Evolutionary conservation across 768 basidiomycete species (phyloP).

Genomic region (Lactarius trivialis): DNA sequence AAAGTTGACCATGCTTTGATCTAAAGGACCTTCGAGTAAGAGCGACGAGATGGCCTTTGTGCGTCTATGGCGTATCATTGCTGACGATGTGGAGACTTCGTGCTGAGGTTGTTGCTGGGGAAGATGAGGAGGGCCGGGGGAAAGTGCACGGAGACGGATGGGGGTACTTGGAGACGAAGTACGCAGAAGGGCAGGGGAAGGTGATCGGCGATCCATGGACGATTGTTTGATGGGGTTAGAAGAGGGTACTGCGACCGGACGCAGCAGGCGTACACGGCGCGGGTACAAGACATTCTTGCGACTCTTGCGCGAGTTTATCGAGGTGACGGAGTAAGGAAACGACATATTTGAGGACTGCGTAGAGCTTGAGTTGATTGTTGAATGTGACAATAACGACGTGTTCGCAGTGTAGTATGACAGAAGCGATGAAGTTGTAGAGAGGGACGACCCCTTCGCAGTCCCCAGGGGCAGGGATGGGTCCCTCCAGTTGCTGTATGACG

Average conservation of each 20-base stretch:
- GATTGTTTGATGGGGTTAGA: constrained; percentile 27
- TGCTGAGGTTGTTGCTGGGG: constrained; percentile 16
- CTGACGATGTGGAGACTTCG: constrained; percentile 27
- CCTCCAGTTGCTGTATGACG: too few relatives aligned
- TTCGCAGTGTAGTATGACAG: neutral
- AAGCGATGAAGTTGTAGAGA: constrained; percentile 18
- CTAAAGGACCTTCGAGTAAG: constrained; percentile 32
- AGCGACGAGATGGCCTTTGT: constrained; percentile 54
- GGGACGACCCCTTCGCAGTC: too few relatives aligned
- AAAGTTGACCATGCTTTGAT: constrained; percentile 63
- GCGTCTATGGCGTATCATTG: constrained; percentile 50
- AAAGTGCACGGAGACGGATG: constrained; percentile 8
- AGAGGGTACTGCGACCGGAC: constrained; percentile 8
- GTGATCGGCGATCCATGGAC: constrained; percentile 30
- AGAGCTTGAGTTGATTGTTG: neutral
- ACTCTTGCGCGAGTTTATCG: neutral
- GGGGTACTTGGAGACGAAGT: constrained; percentile 22
- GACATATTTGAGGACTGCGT: neutral
- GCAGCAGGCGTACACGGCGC: neutral
- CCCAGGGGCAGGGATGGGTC: too few relatives aligned
- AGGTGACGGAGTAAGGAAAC: neutral
- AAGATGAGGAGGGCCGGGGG: constrained; percentile 4
- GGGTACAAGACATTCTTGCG: neutral
- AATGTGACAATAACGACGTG: neutral
- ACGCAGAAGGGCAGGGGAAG: constrained; percentile 35